Conservation (phyloP, 2,329 filamentous ascomycete species). For the Colletotrichum sp. region DNA sequence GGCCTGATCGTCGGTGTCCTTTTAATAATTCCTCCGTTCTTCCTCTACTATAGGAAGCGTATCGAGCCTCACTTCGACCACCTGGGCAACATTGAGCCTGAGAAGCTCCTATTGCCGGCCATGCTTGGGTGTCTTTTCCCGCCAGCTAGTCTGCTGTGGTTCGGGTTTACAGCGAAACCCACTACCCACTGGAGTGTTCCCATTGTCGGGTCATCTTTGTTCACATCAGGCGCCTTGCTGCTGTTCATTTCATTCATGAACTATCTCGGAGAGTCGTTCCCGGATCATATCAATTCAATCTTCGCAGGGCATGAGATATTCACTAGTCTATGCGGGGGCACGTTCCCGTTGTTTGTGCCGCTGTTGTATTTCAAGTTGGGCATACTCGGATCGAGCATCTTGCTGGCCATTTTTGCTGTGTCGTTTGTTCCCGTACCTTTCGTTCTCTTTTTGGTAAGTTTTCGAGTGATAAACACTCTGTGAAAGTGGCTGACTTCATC, state of each 20-base stretch:
- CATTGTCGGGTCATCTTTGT: constrained; percentile 2
- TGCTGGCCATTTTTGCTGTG: constrained; percentile 3
- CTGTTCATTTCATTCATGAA: constrained; percentile 7
- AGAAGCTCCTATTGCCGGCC: neutral
- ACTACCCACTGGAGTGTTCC: neutral
- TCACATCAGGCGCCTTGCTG: neutral
- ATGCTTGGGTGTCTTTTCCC: constrained; percentile 3
- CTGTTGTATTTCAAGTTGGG: neutral
- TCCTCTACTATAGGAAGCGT: constrained; percentile 2
- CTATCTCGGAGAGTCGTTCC: constrained; percentile 10
- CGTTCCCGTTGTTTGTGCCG: constrained; percentile 9
- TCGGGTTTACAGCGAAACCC: constrained; percentile 5
- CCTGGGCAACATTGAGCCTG: neutral
- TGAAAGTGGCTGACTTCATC: neutral
- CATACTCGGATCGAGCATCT: constrained; percentile 3
- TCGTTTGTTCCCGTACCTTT: constrained; percentile 6
- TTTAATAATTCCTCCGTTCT: neutral
- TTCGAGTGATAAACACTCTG: rapidly evolving
- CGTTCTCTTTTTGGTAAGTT: constrained; percentile 22
- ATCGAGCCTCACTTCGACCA: constrained; percentile 4
- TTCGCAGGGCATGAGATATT: constrained; percentile 11
- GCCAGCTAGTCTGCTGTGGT: constrained; percentile 10
- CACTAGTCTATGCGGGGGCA: constrained; percentile 4
- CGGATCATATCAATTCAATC: neutral
- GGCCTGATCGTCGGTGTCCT: constrained; percentile 12